Evolutionary conservation across 2,329 filamentous ascomycete species (phyloP).

Genomic region (Talaromyces sp.): DNA sequence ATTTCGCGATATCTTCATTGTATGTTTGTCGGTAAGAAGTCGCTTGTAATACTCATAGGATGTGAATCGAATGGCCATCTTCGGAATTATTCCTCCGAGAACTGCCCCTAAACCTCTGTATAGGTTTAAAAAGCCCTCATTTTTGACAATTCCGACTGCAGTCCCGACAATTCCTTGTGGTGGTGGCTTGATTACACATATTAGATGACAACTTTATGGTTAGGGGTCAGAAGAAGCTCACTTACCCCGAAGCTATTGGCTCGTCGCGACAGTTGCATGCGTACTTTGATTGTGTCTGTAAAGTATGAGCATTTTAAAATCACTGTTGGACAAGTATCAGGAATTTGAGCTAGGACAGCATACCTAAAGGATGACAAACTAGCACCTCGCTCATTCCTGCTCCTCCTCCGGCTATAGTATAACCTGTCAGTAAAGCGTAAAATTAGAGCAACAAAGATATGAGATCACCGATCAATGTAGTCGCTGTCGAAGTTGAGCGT

Average conservation of each 20-base stretch:
- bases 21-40: constrained; percentile 64
- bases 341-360: constrained; percentile 27
- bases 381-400: constrained; percentile 99
- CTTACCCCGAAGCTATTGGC: constrained; percentile 72
- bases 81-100: constrained; percentile 91
- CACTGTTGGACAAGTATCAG: background rate
- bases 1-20: constrained; percentile 65
- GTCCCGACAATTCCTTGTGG: constrained; percentile 45
- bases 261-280: constrained; percentile 94
- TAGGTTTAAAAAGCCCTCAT: constrained; percentile 84
- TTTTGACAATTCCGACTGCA: constrained; percentile 77
- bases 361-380: constrained; percentile 88
- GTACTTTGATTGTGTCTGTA: constrained; percentile 92
- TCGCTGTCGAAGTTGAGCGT: background rate
- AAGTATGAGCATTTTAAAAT: background rate
- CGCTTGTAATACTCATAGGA: constrained; percentile 97
- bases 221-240: constrained; percentile 19
- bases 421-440: background rate
- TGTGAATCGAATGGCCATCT: constrained; percentile 99
- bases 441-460: background rate
- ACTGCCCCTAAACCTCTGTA: constrained; percentile 99
- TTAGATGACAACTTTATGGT: background rate
- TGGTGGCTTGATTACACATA: background rate
- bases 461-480: background rate
- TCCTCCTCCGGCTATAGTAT: constrained; percentile 75